These are phyloP conservation scores for Vaccinium darrowii DNA, from an alignment of 148 eudicot genomes.

Conservation along the genomic window DNA sequence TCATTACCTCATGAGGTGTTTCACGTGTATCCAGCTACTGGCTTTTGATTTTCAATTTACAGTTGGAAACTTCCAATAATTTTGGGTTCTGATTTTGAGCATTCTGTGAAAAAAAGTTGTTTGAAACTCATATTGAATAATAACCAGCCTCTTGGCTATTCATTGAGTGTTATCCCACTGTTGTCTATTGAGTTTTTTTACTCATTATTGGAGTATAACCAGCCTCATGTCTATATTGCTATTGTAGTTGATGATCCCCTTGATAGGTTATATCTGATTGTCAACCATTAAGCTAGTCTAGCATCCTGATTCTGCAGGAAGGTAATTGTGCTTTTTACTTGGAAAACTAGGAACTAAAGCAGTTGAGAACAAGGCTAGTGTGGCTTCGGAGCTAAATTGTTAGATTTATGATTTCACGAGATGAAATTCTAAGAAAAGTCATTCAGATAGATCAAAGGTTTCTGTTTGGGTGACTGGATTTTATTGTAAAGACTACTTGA, in stretches of 20 bases:
- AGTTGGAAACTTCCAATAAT: background rate
- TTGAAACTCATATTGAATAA: background rate
- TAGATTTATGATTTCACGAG: too few relatives aligned
- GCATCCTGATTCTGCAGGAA: constrained; percentile 4
- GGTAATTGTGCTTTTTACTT: constrained; percentile 3
- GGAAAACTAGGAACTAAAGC: background rate
- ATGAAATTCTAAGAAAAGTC: background rate
- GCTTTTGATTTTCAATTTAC: background rate
- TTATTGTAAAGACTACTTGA: background rate
- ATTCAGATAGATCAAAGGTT: constrained; percentile 1
- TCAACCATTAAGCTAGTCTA: background rate
- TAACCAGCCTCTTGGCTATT: background rate
- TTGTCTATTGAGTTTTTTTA: background rate
- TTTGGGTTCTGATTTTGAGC: background rate
- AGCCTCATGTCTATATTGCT: background rate
- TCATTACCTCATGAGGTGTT: background rate
- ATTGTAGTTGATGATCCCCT: background rate
- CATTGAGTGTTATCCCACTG: background rate
- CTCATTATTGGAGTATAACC: background rate
- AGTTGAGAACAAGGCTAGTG: constrained; percentile 3
- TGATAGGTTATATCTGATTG: background rate
- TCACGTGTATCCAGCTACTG: constrained; percentile 5
- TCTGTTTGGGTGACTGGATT: background rate
- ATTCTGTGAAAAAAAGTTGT: background rate
- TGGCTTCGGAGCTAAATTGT: background rate